Evolutionary conservation across 345 rosid genomes (phyloP).

Genomic region (Syzygium aqueum): DNA sequence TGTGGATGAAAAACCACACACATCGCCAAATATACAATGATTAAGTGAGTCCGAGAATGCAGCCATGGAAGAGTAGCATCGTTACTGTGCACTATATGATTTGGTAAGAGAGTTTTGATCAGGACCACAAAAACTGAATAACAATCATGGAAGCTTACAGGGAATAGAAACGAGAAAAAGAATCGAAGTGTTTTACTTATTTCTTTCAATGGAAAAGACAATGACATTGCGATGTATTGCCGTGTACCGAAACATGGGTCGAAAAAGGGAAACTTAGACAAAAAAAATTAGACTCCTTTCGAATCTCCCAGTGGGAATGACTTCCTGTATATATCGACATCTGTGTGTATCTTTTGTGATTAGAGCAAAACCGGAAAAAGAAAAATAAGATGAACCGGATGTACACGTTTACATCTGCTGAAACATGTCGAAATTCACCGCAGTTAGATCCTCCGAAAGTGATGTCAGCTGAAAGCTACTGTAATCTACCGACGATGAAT

Average conservation of each 20-base stretch:
- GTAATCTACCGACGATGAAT: constrained; percentile 29
- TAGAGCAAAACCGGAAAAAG: neutral
- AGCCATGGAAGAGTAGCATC: neutral
- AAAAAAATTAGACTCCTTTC: neutral
- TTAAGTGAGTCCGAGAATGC: neutral
- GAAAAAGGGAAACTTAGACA: neutral
- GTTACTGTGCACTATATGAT: neutral
- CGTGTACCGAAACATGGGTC: neutral
- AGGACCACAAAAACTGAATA: neutral
- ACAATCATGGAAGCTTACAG: neutral
- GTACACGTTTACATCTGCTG: constrained; percentile 37
- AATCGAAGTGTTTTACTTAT: neutral
- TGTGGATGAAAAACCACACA: neutral
- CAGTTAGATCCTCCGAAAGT: constrained; percentile 47
- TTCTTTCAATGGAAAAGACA: neutral
- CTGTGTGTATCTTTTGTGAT: neutral
- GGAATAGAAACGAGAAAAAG: neutral
- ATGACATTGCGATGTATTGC: neutral
- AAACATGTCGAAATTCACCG: constrained; percentile 33
- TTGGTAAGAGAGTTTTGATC: neutral
- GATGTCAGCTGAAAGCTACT: constrained; percentile 42
- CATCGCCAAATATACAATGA: neutral
- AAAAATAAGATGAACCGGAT: constrained; percentile 5
- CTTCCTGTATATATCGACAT: neutral
- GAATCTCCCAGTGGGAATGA: neutral